These are phyloP conservation scores for Pseudopyrenochaeta lycopersici DNA, from an alignment of 2,329 filamentous ascomycete species.

Conservation along the genomic window DNA sequence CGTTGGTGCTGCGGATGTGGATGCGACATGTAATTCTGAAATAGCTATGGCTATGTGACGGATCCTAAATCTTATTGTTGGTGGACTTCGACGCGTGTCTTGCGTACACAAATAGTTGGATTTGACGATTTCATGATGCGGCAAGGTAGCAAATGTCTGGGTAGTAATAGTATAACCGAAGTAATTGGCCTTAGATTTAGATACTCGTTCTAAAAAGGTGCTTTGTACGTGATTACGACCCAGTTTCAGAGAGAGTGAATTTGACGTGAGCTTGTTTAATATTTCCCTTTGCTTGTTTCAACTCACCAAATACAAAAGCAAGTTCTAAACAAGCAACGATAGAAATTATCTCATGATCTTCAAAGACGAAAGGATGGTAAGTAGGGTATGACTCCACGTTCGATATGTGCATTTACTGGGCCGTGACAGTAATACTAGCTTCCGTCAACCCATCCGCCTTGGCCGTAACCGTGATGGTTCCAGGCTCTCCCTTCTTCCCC, in stretches of 20 bases:
- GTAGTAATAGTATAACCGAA: conserved; percentile 21
- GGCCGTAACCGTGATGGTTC: neutral
- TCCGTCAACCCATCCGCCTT: neutral
- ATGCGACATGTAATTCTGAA: conserved; percentile 9
- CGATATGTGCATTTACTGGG: neutral
- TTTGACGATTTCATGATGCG: conserved; percentile 18
- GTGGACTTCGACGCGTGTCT: neutral
- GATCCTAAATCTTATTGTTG: conserved; percentile 1
- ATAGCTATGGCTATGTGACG: conserved; percentile 18
- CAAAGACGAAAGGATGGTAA: no score
- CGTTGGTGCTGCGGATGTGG: conserved; percentile 16
- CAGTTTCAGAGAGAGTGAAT: no score
- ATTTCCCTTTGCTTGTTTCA: no score
- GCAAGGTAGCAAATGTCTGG: conserved; percentile 2
- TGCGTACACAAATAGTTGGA: conserved; percentile 10
- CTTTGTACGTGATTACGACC: no score
- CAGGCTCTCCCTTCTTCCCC: neutral
- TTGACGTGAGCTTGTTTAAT: no score
- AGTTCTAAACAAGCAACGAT: no score
- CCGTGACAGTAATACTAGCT: neutral
- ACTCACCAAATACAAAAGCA: no score
- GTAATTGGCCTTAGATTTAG: conserved; percentile 1
- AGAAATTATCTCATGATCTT: no score
- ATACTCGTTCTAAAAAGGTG: neutral
- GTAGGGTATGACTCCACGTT: no score